Evolutionary conservation across 306 rosid species (phyloP), one percentile per base, ranked within the genome.

Genomic region (Cicer bijugum): DNA sequence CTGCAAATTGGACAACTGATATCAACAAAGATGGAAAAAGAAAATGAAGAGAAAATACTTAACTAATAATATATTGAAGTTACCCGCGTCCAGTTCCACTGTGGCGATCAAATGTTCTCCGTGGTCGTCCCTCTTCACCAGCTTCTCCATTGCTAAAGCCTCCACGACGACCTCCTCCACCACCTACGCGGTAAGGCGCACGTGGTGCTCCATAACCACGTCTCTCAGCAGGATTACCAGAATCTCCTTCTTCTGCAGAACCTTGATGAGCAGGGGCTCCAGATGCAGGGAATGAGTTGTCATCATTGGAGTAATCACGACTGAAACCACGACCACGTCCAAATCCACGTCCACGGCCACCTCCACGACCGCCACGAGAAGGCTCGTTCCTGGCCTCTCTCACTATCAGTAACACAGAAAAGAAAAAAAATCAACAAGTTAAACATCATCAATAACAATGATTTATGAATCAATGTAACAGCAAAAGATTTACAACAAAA

Each of bases 81-180:
- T 59, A 91, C 97, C 97, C 92, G 23, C 86, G 91, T 8, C 97
- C 98, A 74, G 94, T 88, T 67, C 92, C 97, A 46, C 97, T 93
- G 67, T 67, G 97, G 71, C 98, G 96, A 38, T 93, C 98, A 85
- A 62, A 89, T 45, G 45, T 58, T 69, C 98, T 88, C 28, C 87
- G 80, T 45, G 96, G 91, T 16, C 80, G 92, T 57, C 92, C 97
- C 0, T 78, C 97, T 47, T 93, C 96, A 72, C 82, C 87, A 57
- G 1, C 89, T 42, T 93, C 93, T 20, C 90, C 97, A 77, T 86
- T 88, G 77, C 83, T 85, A 8, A 86, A 91, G n/a, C 95, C 92
- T 71, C 91, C 96, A 7, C 92, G 90, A 50, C 89, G 96, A 52
- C 93, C 89, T 4, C 94, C 90, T 0, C 72, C 80, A n/a, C 89